Evolutionary conservation across 805 yeast genomes (phyloP).

Genomic region (Metschnikowia drakensbergensis): DNA sequence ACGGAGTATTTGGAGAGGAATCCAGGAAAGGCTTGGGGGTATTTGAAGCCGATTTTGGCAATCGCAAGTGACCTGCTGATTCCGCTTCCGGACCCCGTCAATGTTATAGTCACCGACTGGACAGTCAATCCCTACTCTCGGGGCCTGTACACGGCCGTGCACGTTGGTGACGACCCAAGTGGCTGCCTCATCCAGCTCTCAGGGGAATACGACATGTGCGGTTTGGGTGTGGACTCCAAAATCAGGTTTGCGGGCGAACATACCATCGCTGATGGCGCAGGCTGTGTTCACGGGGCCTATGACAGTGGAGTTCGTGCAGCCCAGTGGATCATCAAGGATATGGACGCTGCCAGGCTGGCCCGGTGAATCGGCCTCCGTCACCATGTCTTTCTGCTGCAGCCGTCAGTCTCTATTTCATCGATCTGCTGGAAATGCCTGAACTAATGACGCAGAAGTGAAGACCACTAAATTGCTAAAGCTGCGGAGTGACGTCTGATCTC

Average conservation of each 20-base stretch:
- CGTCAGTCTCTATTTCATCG: too few species aligned
- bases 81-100: constrained; percentile 23
- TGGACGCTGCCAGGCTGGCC: not conserved
- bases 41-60: constrained; percentile 50
- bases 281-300: constrained; percentile 92
- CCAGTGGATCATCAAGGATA: constrained; percentile 25
- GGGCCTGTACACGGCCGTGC: constrained; percentile 79
- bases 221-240: constrained; percentile 45
- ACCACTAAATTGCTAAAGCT: too few species aligned
- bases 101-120: constrained; percentile 62
- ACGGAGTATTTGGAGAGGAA: constrained; percentile 56
- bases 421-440: too few species aligned
- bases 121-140: constrained; percentile 70
- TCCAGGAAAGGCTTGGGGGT: constrained; percentile 53
- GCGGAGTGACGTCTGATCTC: too few species aligned
- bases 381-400: not conserved
- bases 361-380: too few species aligned
- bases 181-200: constrained; percentile 58
- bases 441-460: too few species aligned
- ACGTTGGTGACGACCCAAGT: constrained; percentile 65
- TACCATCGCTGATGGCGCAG: constrained; percentile 79
- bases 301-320: constrained; percentile 64
- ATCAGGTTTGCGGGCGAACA: constrained; percentile 91
- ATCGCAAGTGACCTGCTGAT: constrained; percentile 14
- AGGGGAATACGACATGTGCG: constrained; percentile 32